Evolutionary conservation across 2,329 filamentous ascomycete genomes (phyloP).

Genomic region (Torrubiella hemipterigena): DNA sequence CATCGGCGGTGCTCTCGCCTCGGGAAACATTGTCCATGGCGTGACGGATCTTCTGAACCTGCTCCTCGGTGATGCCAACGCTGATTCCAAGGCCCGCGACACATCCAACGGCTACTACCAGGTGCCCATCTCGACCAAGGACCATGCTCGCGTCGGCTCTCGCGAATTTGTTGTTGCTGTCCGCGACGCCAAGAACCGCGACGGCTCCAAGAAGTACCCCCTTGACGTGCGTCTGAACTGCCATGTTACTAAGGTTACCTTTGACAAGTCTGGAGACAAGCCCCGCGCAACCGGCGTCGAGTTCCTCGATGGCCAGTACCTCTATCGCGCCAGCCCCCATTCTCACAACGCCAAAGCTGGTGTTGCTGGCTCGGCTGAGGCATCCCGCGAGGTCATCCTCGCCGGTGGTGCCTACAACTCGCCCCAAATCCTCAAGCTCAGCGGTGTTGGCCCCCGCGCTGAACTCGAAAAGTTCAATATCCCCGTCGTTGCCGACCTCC

Average conservation of each 20-base stretch:
- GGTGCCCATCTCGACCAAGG: constrained; percentile 39
- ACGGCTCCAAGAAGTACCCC: constrained; percentile 41
- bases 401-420: constrained; percentile 40
- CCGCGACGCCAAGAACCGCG: constrained; percentile 31
- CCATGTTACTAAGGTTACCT: constrained; percentile 31
- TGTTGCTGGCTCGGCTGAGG: constrained; percentile 19
- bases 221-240: constrained; percentile 40
- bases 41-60: constrained; percentile 26
- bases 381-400: constrained; percentile 34
- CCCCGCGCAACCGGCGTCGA: constrained; percentile 36
- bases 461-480: constrained; percentile 26
- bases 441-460: constrained; percentile 29
- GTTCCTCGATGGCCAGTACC: constrained; percentile 30
- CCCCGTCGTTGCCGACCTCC: constrained; percentile 36
- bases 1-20: constrained; percentile 35
- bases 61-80: constrained; percentile 37
- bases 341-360: constrained; percentile 16
- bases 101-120: constrained; percentile 35
- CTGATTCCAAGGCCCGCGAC: constrained; percentile 29
- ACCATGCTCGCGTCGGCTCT: constrained; percentile 35
- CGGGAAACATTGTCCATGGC: constrained; percentile 16
- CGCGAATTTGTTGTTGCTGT: constrained; percentile 41
- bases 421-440: constrained; percentile 40
- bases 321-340: constrained; percentile 33
- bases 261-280: constrained; percentile 22